Evolutionary conservation across 164 flowering plant genomes (phyloP), one percentile per base, ranked within the genome.

Genomic region (Chimonanthus salicifolius): DNA sequence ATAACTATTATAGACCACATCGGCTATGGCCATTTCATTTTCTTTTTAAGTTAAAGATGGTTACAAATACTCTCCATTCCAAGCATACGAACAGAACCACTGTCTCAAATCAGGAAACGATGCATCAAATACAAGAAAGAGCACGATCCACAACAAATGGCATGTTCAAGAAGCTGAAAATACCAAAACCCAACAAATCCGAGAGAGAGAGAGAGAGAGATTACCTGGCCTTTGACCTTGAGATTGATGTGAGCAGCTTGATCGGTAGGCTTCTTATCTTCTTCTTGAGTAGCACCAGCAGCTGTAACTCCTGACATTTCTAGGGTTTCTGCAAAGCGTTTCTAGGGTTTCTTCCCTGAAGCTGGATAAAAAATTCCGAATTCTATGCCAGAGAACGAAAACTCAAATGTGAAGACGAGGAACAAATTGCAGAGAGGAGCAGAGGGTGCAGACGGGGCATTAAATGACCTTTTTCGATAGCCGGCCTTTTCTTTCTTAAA

Each of bases 221-320:
- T 20, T 58, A 77, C 80, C 76, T 77, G 76, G 6, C 76, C 80
- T 62, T 77, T 77, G 62, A 77, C 80, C 71, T 77, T 77, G 76
- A 77, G 80, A 70, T 77, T 77, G 47, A 77, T 77, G 48, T 77
- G 80, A 64, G 71, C 80, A 13, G 80, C 51, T 49, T 70, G 76
- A 47, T 74, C 80, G 2, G 44, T 20, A 5, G 80, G 80, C 76
- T 77, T 77, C 80, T 77, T 77, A 45, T 77, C 80, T 60, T 77
- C 80, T 18, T 77, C 76, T 67, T 70, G 73, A 46, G 77, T 65
- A 44, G 67, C 71, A 60, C 49, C 68, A 15, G 73, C 21, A 48
- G 60, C 67, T 43, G 62, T 63, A 15, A 70, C 47, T 66, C 62
- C 74, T 6, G 80, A 77, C 80, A 77, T 77, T 49, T 16, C 20